phyloP scores from a whole-genome alignment of 495 filamentous ascomycete genomes.

The Daldinia loculata region DNA sequence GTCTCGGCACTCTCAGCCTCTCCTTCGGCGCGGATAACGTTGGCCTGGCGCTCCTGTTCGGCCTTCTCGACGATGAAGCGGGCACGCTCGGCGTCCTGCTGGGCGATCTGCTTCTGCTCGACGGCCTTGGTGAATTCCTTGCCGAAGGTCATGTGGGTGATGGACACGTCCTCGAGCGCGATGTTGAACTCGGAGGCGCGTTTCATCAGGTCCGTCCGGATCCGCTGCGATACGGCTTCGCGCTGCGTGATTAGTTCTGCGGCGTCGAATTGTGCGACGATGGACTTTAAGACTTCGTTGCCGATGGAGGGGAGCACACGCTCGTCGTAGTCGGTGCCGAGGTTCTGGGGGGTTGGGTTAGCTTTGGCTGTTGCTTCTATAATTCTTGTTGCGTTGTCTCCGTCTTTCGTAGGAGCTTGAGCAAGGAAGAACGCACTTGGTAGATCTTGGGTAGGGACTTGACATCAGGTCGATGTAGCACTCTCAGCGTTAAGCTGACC shows the following conservation, averaged over 20 bases:
- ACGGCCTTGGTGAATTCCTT: conserved; percentile 98
- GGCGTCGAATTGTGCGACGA: conserved; percentile 98
- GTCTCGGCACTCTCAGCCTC: conserved; percentile 96
- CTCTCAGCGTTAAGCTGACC: conserved; percentile 97
- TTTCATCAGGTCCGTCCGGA: conserved; percentile 92
- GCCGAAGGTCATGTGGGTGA: conserved; percentile 99
- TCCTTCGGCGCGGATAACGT: conserved; percentile 96
- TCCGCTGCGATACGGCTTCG: conserved; percentile 93
- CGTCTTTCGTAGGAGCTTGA: background rate
- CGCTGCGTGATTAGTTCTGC: conserved; percentile 99
- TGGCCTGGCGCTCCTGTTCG: conserved; percentile 98
- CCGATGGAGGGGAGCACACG: conserved; percentile 99
- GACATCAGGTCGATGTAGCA: conserved; percentile 95
- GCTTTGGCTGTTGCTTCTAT: background rate
- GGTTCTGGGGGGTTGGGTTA: conserved; percentile 58
- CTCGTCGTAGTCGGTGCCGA: conserved; percentile 98
- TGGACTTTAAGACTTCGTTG: conserved; percentile 99
- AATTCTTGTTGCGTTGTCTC: background rate
- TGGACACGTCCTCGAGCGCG: conserved; percentile 96
- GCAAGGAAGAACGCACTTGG: conserved; percentile 70
- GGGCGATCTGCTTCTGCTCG: conserved; percentile 99
- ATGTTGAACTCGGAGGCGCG: conserved; percentile 99
- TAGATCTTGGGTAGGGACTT: conserved; percentile 94
- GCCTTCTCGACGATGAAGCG: conserved; percentile 98
- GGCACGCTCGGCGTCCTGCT: conserved; percentile 97